These are phyloP conservation scores for Cutaneotrichosporon sp. DNA, from an alignment of 1,284 basidiomycete genomes.

Conservation along the genomic window DNA sequence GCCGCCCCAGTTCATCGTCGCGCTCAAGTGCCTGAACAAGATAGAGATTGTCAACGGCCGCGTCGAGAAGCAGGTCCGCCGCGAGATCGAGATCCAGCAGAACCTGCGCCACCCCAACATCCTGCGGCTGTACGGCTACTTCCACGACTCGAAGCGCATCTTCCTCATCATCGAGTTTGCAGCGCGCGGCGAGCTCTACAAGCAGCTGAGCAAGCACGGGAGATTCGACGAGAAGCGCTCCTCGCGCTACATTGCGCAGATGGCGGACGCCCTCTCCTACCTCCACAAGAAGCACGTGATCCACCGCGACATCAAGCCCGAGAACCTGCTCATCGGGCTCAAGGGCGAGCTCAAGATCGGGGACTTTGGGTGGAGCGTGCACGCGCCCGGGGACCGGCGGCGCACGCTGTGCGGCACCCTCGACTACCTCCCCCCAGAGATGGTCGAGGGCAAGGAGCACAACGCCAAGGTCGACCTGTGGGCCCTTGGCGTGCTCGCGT, in stretches of 20 bases:
- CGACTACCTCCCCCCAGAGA: conserved; percentile 97
- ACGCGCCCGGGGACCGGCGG: conserved; percentile 87
- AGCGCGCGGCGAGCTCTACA: conserved; percentile 93
- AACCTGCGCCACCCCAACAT: conserved; percentile 96
- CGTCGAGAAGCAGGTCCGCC: conserved; percentile 92
- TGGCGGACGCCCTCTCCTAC: conserved; percentile 94
- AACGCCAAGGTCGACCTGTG: conserved; percentile 70
- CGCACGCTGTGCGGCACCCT: conserved; percentile 92
- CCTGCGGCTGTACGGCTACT: conserved; percentile 91
- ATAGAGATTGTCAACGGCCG: conserved; percentile 85
- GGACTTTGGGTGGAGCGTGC: conserved; percentile 99
- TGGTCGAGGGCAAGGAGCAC: conserved; percentile 77
- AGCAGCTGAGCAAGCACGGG: conserved; percentile 82
- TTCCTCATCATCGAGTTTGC: conserved; percentile 98
- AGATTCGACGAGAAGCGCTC: conserved; percentile 85
- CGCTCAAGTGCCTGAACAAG: conserved; percentile 97
- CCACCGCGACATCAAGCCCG: conserved; percentile 98
- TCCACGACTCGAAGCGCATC: conserved; percentile 97
- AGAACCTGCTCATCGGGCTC: conserved; percentile 88
- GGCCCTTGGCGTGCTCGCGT: conserved; percentile 94
- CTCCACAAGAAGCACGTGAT: conserved; percentile 96
- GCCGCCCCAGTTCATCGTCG: conserved; percentile 88
- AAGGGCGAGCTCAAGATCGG: conserved; percentile 98
- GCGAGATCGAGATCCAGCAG: conserved; percentile 99
- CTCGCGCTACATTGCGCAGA: conserved; percentile 89